These are phyloP conservation scores for Alternaria triticina DNA, from an alignment of 2,329 filamentous ascomycete species.

Conservation along the genomic window DNA sequence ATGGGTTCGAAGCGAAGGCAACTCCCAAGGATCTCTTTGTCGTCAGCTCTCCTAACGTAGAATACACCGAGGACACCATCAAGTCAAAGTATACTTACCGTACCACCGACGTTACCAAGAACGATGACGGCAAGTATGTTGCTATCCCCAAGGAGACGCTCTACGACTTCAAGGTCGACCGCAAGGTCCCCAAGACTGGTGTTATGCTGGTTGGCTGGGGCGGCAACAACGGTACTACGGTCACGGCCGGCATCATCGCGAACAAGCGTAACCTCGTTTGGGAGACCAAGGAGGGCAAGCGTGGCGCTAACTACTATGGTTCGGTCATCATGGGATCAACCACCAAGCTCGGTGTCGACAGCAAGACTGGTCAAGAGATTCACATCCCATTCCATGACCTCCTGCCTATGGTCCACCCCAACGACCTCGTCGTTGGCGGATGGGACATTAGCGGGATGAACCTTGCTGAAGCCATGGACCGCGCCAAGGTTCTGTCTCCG, in stretches of 20 bases:
- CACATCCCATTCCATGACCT: conserved; percentile 96
- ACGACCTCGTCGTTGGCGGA: conserved; percentile 91
- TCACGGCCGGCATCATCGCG: conserved; percentile 95
- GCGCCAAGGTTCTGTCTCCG: conserved; percentile 94
- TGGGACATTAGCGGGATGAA: conserved; percentile 97
- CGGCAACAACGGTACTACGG: conserved; percentile 97
- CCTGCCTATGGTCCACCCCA: conserved; percentile 95
- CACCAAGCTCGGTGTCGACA: conserved; percentile 91
- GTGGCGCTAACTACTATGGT: conserved; percentile 94
- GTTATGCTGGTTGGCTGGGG: conserved; percentile 98
- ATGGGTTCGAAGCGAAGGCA: conserved; percentile 55
- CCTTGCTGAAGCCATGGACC: conserved; percentile 91
- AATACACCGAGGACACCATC: conserved; percentile 87
- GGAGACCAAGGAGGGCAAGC: conserved; percentile 91
- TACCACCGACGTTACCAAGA: conserved; percentile 81
- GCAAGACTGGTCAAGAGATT: conserved; percentile 83
- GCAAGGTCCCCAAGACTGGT: conserved; percentile 89
- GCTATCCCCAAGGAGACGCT: conserved; percentile 86
- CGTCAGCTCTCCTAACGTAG: conserved; percentile 90
- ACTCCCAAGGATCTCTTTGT: conserved; percentile 72
- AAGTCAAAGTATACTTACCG: conserved; percentile 95
- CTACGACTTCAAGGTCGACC: conserved; percentile 98
- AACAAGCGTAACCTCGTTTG: conserved; percentile 86
- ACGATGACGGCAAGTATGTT: conserved; percentile 76
- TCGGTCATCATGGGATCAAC: conserved; percentile 97